A percentile compares a stretch with the other conserved stretches of the same genome.
Conservation (phyloP, 495 filamentous ascomycete species). For the Pseudevernia furfuracea region DNA sequence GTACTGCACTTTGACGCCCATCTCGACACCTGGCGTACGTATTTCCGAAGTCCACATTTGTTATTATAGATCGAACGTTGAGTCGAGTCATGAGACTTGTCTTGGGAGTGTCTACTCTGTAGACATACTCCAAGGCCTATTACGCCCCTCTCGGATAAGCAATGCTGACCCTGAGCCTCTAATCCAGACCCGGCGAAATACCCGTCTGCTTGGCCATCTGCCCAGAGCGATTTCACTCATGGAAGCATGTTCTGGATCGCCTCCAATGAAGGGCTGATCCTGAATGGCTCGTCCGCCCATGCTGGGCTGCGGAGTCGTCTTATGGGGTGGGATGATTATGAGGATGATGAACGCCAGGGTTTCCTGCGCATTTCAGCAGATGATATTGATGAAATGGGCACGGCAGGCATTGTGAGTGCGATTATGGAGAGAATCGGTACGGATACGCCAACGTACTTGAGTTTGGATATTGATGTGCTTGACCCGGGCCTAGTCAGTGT, state of each 20-base stretch:
- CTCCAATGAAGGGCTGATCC: slow-evolving; percentile 62
- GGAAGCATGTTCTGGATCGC: slow-evolving; percentile 83
- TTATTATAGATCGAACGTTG: not conserved
- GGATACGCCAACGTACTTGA: slow-evolving; percentile 61
- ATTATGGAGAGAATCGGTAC: slow-evolving; percentile 55
- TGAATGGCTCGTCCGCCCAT: slow-evolving; percentile 62
- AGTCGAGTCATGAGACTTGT: not conserved
- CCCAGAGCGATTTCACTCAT: slow-evolving; percentile 71
- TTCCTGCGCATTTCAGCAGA: slow-evolving; percentile 60
- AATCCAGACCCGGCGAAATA: slow-evolving; percentile 57
- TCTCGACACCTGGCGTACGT: slow-evolving; percentile 63
- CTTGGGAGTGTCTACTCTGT: not conserved
- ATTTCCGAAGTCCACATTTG: not conserved
- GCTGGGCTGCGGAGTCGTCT: slow-evolving; percentile 69
- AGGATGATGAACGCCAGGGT: slow-evolving; percentile 54
- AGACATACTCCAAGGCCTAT: not conserved
- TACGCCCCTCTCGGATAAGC: not conserved
- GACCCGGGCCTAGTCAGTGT: slow-evolving; percentile 55
- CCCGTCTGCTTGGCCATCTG: slow-evolving; percentile 60
- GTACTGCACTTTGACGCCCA: slow-evolving; percentile 83
- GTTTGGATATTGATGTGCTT: slow-evolving; percentile 67
- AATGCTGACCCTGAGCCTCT: not conserved
- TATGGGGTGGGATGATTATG: slow-evolving; percentile 61
- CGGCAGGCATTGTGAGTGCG: slow-evolving; percentile 47
- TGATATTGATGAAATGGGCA: slow-evolving; percentile 56